These are phyloP conservation scores for Cercospora sesami DNA, from an alignment of 2,329 filamentous ascomycete species.

Conservation along the genomic window DNA sequence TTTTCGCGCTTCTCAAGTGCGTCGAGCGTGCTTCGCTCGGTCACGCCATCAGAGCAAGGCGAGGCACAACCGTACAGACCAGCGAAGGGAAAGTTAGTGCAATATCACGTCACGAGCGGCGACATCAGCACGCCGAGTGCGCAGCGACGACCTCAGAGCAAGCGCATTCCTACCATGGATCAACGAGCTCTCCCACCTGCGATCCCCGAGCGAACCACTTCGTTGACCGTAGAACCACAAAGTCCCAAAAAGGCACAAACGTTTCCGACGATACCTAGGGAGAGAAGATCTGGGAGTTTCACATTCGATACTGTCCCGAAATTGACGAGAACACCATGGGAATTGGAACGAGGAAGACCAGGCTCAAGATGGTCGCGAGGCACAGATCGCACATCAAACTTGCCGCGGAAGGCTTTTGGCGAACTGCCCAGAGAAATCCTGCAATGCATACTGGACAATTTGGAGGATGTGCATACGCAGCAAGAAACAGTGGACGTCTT, in stretches of 20 bases:
- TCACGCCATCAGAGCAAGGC: conserved; percentile 16
- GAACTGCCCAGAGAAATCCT: conserved; percentile 56
- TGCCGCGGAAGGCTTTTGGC: conserved; percentile 44
- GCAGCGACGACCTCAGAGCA: conserved; percentile 7
- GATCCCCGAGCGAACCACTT: conserved; percentile 26
- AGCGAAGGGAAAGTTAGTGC: conserved; percentile 29
- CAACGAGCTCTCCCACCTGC: conserved; percentile 17
- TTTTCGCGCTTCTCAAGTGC: conserved; percentile 15
- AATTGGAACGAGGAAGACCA: conserved; percentile 35
- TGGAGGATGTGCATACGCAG: conserved; percentile 48
- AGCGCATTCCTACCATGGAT: conserved; percentile 12
- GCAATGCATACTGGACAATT: conserved; percentile 54
- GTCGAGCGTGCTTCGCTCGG: conserved; percentile 6
- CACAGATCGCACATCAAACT: conserved; percentile 16
- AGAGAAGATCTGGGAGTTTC: conserved; percentile 19
- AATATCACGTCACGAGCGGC: conserved; percentile 32
- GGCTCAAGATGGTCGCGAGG: conserved; percentile 23
- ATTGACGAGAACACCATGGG: conserved; percentile 44
- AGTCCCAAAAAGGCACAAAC: conserved; percentile 22
- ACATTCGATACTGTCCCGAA: conserved; percentile 18
- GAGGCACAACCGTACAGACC: conserved; percentile 29
- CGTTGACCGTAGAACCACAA: conserved; percentile 8
- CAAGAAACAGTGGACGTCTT: conserved; percentile 48
- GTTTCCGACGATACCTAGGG: conserved; percentile 20
- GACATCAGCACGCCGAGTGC: conserved; percentile 20